Conservation (phyloP, 1,284 basidiomycete genomes). For the Grifola frondosa region DNA sequence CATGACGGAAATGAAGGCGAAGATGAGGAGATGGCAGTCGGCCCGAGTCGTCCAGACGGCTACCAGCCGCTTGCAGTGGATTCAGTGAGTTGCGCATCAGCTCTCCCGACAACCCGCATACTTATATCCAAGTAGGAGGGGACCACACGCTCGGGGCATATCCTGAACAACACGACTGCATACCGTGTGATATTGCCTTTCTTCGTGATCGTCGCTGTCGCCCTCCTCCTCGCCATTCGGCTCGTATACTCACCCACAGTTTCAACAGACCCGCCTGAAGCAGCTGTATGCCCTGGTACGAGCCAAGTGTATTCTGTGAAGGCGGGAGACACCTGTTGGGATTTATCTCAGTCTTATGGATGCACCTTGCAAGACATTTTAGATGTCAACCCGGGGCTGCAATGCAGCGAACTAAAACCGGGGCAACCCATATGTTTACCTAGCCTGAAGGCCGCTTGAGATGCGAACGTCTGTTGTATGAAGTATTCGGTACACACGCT, state of each 20-base stretch:
- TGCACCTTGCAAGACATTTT: constrained; percentile 55
- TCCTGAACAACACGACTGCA: constrained; percentile 32
- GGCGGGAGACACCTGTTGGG: constrained; percentile 72
- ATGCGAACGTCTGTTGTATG: too few relatives aligned
- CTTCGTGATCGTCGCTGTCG: constrained; percentile 65
- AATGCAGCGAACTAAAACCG: constrained; percentile 57
- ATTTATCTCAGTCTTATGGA: constrained; percentile 51
- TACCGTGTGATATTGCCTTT: constrained; percentile 73
- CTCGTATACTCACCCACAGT: constrained; percentile 48
- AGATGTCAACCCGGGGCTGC: constrained; percentile 51
- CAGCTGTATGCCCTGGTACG: constrained; percentile 47
- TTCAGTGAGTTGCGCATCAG: constrained; percentile 41
- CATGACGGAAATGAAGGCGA: constrained; percentile 23
- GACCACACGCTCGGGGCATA: constrained; percentile 5
- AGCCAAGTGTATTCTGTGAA: constrained; percentile 50
- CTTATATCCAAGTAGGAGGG: too few relatives aligned
- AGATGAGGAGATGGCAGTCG: constrained; percentile 56
- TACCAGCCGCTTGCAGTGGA: constrained; percentile 55
- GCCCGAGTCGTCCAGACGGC: constrained; percentile 48
- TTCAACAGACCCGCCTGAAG: constrained; percentile 25
- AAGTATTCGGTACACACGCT: too few relatives aligned
- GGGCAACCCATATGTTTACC: constrained; percentile 57
- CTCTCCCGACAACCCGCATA: too few relatives aligned
- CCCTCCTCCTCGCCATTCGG: constrained; percentile 66
- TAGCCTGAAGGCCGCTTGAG: neutral